Base-by-base conservation (phyloP, 805 yeast species). In the Candida sakaeoensis region DNA sequence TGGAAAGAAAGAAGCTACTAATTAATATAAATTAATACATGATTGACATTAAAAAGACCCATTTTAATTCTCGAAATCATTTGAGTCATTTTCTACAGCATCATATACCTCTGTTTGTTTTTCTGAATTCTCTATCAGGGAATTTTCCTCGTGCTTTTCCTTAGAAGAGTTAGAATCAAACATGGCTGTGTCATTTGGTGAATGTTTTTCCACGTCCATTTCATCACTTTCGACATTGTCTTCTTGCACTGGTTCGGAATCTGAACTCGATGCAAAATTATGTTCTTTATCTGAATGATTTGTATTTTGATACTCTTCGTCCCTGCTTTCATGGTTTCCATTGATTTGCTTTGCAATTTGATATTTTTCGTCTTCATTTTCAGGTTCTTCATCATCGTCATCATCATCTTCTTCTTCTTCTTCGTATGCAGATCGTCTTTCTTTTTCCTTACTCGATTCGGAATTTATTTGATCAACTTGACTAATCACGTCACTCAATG, bases 391-490 rank as follows among this genome's bases (percentile, higher is more conserved):
- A 10, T 51, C 51, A 13, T 57, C 59, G 10, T 47, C 54, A 10
- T 51, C 55, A 8, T 46, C 54, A 8, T 48, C 57, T 8, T 52
- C 55, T 12, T 58, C 60, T 6, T 51, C 58, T 2, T 49, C 54
- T 6, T 50, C 53, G 10, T 40, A 47, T 15, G 50, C 57, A 17
- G 52, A 55, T 36, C 47, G 50, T 18, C 47, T 49, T 32, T 49
- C 50, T 38, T 53, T 53, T 30, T 55, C 60, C 31, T 61, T 67
- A 24, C 47, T 38, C 37, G 64, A 68, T 32, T 45, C 53, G 29
- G 50, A 45, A 35, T 54, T 55, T 36, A 63, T 57, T 21, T 52
- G 50, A 15, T 55, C 58, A 9, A 65, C 61, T 13, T 58, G 61
- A 5, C 46, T 49, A 7, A 64, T 41, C 1, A 62, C 52, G n/a